Conservation (phyloP, 164 flowering plant species). For the Stephania japonica region DNA sequence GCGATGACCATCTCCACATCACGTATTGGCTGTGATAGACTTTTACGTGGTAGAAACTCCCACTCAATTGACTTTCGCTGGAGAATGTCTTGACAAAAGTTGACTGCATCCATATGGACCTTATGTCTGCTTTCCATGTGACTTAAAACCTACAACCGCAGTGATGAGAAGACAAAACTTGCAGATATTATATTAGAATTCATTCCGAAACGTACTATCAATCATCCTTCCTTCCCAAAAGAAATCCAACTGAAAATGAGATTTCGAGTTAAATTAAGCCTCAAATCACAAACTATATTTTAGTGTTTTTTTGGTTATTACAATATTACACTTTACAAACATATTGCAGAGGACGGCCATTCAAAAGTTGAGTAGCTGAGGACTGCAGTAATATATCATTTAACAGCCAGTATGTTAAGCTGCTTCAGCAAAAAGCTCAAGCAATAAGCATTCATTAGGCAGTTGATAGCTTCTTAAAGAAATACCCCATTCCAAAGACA, state of each 20-base stretch:
- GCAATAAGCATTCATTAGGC: neutral
- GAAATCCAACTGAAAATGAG: neutral
- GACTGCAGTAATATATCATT: neutral
- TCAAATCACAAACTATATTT: neutral
- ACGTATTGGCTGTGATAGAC: constrained; percentile 46
- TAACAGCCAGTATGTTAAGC: neutral
- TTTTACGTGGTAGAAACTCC: constrained; percentile 46
- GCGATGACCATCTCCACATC: constrained; percentile 78
- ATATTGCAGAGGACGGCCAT: neutral
- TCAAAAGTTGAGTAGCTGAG: neutral
- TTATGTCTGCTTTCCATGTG: constrained; percentile 49
- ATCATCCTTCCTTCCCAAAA: neutral
- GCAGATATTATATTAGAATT: neutral
- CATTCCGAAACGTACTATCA: neutral
- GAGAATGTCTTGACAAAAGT: constrained; percentile 65
- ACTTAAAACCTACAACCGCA: constrained; percentile 40
- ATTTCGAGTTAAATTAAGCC: neutral
- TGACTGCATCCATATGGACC: constrained; percentile 70
- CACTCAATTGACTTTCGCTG: constrained; percentile 54
- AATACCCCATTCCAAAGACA: no score
- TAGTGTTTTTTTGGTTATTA: neutral
- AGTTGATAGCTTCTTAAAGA: neutral
- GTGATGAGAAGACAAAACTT: neutral
- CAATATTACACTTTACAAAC: neutral
- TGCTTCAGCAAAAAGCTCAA: neutral